Conservation (phyloP, 768 basidiomycete genomes). For the Leucogyrophana mollusca region DNA sequence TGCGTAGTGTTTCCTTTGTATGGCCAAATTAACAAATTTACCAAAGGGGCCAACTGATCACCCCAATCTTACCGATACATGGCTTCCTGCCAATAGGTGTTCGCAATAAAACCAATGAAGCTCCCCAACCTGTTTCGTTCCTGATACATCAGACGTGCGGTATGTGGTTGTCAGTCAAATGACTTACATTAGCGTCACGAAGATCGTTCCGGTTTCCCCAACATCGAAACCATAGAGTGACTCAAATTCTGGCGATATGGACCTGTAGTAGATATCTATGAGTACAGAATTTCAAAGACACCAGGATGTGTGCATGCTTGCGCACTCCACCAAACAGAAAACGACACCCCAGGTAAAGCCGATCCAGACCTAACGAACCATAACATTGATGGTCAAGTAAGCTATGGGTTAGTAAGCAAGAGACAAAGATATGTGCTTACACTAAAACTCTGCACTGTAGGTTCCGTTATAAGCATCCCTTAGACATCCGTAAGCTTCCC, state of each 20-base stretch:
- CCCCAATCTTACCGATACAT: slow-evolving; percentile 43
- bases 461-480: slow-evolving; percentile 45
- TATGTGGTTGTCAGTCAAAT: background rate
- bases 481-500: background rate
- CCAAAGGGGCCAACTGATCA: no score
- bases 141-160: slow-evolving; percentile 1
- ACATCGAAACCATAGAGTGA: slow-evolving; percentile 57
- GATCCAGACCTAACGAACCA: slow-evolving; percentile 54
- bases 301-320: background rate
- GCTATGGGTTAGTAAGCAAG: background rate
- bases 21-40: slow-evolving; percentile 26
- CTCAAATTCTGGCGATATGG: slow-evolving; percentile 53
- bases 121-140: slow-evolving; percentile 47
- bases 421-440: no score
- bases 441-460: slow-evolving; percentile 70
- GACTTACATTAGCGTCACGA: slow-evolving; percentile 53
- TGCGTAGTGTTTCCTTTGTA: slow-evolving; percentile 25
- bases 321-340: slow-evolving; percentile 62
- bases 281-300: background rate
- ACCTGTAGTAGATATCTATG: slow-evolving; percentile 31
- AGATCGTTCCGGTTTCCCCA: slow-evolving; percentile 59
- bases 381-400: background rate
- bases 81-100: slow-evolving; percentile 44
- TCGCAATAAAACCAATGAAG: slow-evolving; percentile 41
- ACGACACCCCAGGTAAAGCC: slow-evolving; percentile 74